A percentile compares a stretch with the other conserved stretches of the same genome.
These are phyloP conservation scores for Schizosaccharomyces japonicus DNA, from an alignment of 805 yeast species.

Conservation along the genomic window DNA sequence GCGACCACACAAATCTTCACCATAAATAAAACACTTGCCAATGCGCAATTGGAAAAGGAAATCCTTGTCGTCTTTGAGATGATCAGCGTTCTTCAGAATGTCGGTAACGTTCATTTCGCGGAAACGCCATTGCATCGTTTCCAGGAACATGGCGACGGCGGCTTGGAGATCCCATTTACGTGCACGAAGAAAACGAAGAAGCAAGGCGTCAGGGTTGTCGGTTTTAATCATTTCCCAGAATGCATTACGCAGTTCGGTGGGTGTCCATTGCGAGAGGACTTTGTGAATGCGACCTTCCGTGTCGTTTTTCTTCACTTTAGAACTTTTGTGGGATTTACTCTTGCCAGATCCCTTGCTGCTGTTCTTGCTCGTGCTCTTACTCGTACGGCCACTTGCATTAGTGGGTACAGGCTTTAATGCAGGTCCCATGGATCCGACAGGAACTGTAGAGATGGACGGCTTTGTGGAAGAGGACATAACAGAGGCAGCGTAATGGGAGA, in stretches of 20 bases:
- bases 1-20: conserved; percentile 45
- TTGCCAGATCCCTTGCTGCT: conserved; percentile 14
- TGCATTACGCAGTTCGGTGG: conserved; percentile 22
- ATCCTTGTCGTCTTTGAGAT: conserved; percentile 23
- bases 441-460: not conserved
- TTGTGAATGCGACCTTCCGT: not conserved
- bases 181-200: conserved; percentile 71
- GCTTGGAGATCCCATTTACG: conserved; percentile 71
- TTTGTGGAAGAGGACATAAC: not conserved
- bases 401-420: too few species aligned
- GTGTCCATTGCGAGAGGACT: not conserved
- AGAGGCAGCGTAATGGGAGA: not conserved
- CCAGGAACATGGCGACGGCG: conserved; percentile 59
- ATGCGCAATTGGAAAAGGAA: conserved; percentile 29
- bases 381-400: too few species aligned
- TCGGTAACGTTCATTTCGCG: conserved; percentile 31
- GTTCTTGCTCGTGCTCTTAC: conserved; percentile 12
- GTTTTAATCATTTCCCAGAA: conserved; percentile 42
- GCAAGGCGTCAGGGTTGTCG: conserved; percentile 68
- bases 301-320: not conserved
- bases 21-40: conserved; percentile 53
- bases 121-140: conserved; percentile 79
- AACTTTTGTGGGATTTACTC: too few species aligned
- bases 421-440: conserved; percentile 8
- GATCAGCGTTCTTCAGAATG: conserved; percentile 50